These are phyloP conservation scores for Salix viminalis DNA, from an alignment of 345 rosid species.

Conservation along the genomic window DNA sequence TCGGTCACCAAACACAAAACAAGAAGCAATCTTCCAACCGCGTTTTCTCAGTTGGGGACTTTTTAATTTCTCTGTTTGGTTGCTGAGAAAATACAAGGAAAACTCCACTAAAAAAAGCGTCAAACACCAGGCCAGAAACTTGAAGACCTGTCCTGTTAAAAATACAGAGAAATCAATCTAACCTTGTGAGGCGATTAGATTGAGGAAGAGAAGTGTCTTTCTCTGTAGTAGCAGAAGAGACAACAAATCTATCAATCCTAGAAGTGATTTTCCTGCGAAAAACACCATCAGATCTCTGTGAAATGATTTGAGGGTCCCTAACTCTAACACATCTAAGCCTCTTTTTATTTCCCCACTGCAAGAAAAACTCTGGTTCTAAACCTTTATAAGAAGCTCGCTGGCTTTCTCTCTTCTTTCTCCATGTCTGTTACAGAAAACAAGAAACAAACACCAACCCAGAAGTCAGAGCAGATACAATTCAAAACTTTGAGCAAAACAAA, in stretches of 20 bases:
- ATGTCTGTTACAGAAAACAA: slow-evolving; percentile 20
- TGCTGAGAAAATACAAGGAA: slow-evolving; percentile 18
- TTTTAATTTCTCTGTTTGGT: slow-evolving; percentile 15
- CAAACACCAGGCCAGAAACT: background rate
- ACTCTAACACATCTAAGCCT: slow-evolving; percentile 71
- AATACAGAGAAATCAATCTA: background rate
- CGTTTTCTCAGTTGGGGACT: slow-evolving; percentile 9
- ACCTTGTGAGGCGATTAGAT: slow-evolving; percentile 52
- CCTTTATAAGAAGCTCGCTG: slow-evolving; percentile 35
- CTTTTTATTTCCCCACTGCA: slow-evolving; percentile 78
- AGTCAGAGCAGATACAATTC: slow-evolving; percentile 1
- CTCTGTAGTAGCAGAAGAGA: slow-evolving; percentile 25
- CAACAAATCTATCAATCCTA: slow-evolving; percentile 34
- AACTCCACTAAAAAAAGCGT: background rate
- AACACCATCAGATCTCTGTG: slow-evolving; percentile 44
- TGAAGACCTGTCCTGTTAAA: background rate
- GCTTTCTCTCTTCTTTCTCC: slow-evolving; percentile 47
- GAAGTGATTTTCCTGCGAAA: slow-evolving; percentile 46
- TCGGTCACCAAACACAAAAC: slow-evolving; percentile 13
- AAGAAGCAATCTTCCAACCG: background rate
- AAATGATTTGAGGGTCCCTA: slow-evolving; percentile 47
- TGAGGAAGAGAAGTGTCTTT: slow-evolving; percentile 41
- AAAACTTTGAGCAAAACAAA: background rate
- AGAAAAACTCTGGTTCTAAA: slow-evolving; percentile 46
- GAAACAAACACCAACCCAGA: slow-evolving; percentile 1